Conservation (phyloP, 768 basidiomycete species). For the Boletellus sp. region DNA sequence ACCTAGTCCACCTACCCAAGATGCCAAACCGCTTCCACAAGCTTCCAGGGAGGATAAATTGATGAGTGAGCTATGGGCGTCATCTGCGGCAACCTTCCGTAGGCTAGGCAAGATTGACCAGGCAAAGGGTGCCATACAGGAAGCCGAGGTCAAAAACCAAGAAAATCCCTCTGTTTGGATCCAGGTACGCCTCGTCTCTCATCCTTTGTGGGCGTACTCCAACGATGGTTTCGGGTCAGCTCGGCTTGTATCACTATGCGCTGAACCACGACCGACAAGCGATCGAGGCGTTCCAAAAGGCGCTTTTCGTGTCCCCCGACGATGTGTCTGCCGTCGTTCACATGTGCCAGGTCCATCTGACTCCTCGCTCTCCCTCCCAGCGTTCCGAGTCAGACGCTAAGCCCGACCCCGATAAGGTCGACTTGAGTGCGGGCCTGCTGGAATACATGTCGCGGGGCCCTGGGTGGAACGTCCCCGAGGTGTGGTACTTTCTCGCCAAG, state of each 20-base stretch:
- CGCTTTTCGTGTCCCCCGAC: conserved; percentile 80
- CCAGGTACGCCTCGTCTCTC: conserved; percentile 55
- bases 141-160: conserved; percentile 88
- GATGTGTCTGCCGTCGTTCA: conserved; percentile 77
- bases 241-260: conserved; percentile 70
- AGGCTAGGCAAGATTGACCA: conserved; percentile 88
- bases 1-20: conserved; percentile 33
- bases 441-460: conserved; percentile 69
- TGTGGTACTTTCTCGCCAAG: conserved; percentile 89
- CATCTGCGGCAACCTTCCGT: conserved; percentile 92
- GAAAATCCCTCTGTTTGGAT: conserved; percentile 91
- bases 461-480: conserved; percentile 92
- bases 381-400: conserved; percentile 15
- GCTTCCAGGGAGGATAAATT: conserved; percentile 61
- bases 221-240: conserved; percentile 37
- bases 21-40: conserved; percentile 31
- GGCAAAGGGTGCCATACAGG: conserved; percentile 85
- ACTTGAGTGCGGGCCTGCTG: conserved; percentile 80
- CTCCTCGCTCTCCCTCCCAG: conserved; percentile 17
- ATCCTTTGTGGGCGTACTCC: not conserved
- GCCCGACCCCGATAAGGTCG: conserved; percentile 48
- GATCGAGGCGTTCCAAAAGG: conserved; percentile 77
- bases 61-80: conserved; percentile 86
- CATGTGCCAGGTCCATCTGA: conserved; percentile 73
- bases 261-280: conserved; percentile 58